A percentile compares a stretch with the other conserved stretches of the same genome.
These are phyloP conservation scores for Bruguiera sexangula DNA, from an alignment of 345 rosid species.

Conservation along the genomic window DNA sequence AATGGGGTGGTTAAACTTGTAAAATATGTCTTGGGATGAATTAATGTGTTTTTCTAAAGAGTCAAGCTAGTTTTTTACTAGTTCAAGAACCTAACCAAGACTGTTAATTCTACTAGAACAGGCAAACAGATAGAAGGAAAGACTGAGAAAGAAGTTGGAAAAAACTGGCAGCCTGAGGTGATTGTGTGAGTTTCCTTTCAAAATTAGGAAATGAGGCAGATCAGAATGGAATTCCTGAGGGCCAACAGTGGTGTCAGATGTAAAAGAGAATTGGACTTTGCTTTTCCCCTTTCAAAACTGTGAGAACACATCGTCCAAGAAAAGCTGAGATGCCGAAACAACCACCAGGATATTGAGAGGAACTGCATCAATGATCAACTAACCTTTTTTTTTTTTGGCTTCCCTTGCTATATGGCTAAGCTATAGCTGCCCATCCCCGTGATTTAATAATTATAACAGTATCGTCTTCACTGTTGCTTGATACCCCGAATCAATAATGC, in stretches of 20 bases:
- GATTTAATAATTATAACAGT: slow-evolving; percentile 9
- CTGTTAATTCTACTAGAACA: not conserved
- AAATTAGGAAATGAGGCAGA: not conserved
- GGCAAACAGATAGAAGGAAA: not conserved
- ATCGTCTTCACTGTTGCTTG: not conserved
- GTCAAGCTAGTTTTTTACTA: too few species aligned
- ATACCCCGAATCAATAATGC: not conserved
- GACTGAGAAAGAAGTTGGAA: not conserved
- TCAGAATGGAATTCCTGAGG: not conserved
- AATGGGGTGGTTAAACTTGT: too few species aligned
- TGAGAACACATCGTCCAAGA: slow-evolving; percentile 14
- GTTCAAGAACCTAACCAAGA: not conserved
- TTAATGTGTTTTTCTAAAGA: too few species aligned
- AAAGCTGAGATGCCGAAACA: slow-evolving; percentile 18
- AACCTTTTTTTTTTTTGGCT: too few species aligned
- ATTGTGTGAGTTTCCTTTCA: not conserved
- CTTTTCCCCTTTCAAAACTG: slow-evolving; percentile 17
- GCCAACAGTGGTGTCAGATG: slow-evolving; percentile 3
- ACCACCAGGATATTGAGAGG: slow-evolving; percentile 1
- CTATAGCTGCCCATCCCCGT: slow-evolving; percentile 3
- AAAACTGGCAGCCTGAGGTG: too few species aligned
- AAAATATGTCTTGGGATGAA: too few species aligned
- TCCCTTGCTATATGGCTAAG: not conserved
- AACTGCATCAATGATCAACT: not conserved
- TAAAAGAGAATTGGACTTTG: not conserved